A percentile compares a stretch with the other conserved stretches of the same genome.
These are phyloP conservation scores for Xylaria longipes DNA, from an alignment of 495 filamentous ascomycete genomes.

Conservation along the genomic window DNA sequence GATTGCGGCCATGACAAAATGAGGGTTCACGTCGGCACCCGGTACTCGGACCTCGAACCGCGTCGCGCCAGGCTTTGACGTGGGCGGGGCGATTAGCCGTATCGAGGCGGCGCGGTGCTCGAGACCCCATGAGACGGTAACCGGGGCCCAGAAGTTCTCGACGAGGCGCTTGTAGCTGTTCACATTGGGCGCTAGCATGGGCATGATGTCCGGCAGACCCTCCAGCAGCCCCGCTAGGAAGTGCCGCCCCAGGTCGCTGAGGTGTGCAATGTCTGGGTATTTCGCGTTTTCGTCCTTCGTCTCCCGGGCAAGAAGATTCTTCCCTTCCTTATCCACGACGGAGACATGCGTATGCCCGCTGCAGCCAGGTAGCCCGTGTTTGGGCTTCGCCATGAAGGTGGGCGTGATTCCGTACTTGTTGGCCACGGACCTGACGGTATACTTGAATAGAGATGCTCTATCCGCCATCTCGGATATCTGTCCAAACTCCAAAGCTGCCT, in stretches of 20 bases:
- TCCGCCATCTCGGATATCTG: constrained; percentile 90
- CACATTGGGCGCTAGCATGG: constrained; percentile 88
- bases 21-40: constrained; percentile 89
- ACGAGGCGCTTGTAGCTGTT: constrained; percentile 98
- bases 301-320: constrained; percentile 82
- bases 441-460: constrained; percentile 91
- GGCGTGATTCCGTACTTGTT: constrained; percentile 89
- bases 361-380: constrained; percentile 87
- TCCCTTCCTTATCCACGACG: constrained; percentile 68
- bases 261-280: constrained; percentile 75
- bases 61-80: constrained; percentile 79
- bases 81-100: constrained; percentile 86
- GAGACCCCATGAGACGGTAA: constrained; percentile 95
- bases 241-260: constrained; percentile 89
- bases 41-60: constrained; percentile 90
- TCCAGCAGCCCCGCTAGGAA: constrained; percentile 91
- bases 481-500: constrained; percentile 89
- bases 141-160: constrained; percentile 98
- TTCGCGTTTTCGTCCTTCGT: constrained; percentile 69
- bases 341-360: constrained; percentile 96
- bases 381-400: constrained; percentile 99
- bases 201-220: constrained; percentile 94
- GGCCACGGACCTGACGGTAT: constrained; percentile 84
- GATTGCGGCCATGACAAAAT: constrained; percentile 85
- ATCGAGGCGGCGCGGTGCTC: constrained; percentile 95